Percentiles rank a stretch among this genome's conserved stretches.
These are phyloP conservation scores for Pulveroboletus sp. DNA, from an alignment of 768 basidiomycete species.

Conservation along the genomic window DNA sequence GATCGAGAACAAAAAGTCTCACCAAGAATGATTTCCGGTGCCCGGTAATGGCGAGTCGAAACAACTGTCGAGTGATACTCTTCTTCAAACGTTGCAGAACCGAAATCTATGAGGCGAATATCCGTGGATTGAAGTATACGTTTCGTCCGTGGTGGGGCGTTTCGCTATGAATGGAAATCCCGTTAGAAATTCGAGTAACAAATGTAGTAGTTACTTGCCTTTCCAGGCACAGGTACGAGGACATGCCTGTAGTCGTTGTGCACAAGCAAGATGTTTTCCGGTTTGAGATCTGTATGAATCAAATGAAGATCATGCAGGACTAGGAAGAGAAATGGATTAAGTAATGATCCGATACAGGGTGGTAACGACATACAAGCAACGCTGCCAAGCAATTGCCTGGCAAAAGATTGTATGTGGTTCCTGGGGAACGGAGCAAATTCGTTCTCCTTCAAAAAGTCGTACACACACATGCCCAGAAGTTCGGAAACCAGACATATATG, in stretches of 20 bases:
- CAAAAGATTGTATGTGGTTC: conserved; percentile 94
- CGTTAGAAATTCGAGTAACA: conserved; percentile 1
- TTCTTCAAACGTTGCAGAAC: conserved; percentile 94
- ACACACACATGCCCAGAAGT: conserved; percentile 94
- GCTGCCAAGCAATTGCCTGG: conserved; percentile 83
- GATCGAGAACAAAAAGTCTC: conserved; percentile 25
- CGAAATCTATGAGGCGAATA: conserved; percentile 96
- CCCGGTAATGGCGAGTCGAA: conserved; percentile 96
- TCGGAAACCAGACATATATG: conserved; percentile 98
- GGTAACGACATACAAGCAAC: conserved; percentile 75
- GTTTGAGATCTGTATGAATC: conserved; percentile 98
- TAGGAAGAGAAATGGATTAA: conserved; percentile 30
- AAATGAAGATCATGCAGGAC: conserved; percentile 88
- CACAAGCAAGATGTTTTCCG: conserved; percentile 96
- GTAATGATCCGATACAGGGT: not conserved
- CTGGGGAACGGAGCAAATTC: conserved; percentile 95
- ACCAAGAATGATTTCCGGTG: conserved; percentile 99
- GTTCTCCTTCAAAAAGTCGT: conserved; percentile 98
- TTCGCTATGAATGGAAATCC: conserved; percentile 44
- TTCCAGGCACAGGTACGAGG: conserved; percentile 58
- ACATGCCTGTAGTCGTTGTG: conserved; percentile 70
- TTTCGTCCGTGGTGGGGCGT: conserved; percentile 63
- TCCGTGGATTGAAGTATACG: conserved; percentile 82
- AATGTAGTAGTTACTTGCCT: conserved; percentile 40
- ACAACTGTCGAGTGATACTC: conserved; percentile 99